A percentile compares a stretch with the other conserved stretches of the same genome.
These are phyloP conservation scores for Colletotrichum noveboracense DNA, from an alignment of 2,329 filamentous ascomycete genomes.

Conservation along the genomic window DNA sequence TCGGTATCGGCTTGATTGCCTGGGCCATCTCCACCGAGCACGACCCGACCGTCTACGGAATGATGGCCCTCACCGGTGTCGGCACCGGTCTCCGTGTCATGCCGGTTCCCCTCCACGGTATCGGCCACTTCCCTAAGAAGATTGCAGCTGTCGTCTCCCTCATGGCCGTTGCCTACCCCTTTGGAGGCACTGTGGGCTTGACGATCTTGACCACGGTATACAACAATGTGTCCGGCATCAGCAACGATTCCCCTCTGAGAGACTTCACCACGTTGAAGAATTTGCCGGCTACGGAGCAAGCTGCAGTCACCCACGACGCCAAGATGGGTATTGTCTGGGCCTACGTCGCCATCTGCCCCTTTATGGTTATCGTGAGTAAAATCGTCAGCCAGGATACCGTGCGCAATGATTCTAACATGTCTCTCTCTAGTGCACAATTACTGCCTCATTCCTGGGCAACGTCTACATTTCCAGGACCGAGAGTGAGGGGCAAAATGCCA, in stretches of 20 bases:
- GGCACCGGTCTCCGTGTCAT: conserved; percentile 71
- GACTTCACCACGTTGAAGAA: conserved; percentile 40
- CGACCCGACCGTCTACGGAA: conserved; percentile 61
- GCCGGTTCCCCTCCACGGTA: conserved; percentile 66
- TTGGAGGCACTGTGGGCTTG: conserved; percentile 69
- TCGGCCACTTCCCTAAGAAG: conserved; percentile 63
- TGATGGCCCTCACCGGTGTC: conserved; percentile 68
- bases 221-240: conserved; percentile 56
- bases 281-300: conserved; percentile 38
- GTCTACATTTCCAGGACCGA: conserved; percentile 34
- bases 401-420: not conserved
- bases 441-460: conserved; percentile 35
- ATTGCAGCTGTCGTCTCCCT: conserved; percentile 66
- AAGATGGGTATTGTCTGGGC: conserved; percentile 69
- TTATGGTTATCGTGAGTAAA: conserved; percentile 50
- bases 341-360: conserved; percentile 65
- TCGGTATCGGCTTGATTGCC: conserved; percentile 63
- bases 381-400: no score
- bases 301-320: conserved; percentile 44
- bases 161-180: conserved; percentile 62
- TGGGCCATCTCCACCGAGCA: conserved; percentile 59
- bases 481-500: conserved; percentile 27
- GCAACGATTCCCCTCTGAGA: conserved; percentile 27
- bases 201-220: conserved; percentile 74
- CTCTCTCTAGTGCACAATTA: conserved; percentile 28